Percentiles rank a stretch among this genome's conserved stretches.
These are phyloP conservation scores for Triticum turgidum DNA, from an alignment of 176 grass and related monocot genomes.

Conservation along the genomic window DNA sequence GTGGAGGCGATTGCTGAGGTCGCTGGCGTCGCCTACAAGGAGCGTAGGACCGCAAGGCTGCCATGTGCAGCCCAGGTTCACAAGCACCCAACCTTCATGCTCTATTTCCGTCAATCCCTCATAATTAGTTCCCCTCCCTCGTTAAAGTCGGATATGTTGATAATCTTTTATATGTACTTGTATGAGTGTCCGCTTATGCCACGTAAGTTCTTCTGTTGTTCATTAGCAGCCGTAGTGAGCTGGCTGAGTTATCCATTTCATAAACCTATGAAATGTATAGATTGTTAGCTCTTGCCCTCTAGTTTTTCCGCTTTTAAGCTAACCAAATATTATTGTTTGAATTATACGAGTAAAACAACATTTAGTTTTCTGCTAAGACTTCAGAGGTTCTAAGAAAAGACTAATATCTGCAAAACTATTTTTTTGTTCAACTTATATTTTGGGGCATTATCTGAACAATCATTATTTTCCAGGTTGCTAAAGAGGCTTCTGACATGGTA, in stretches of 20 bases:
- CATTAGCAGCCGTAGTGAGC: background rate
- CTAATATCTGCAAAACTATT: background rate
- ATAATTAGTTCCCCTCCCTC: too few relatives aligned
- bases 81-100: too few relatives aligned
- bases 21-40: too few relatives aligned
- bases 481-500: slow-evolving; percentile 98
- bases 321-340: background rate
- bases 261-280: background rate
- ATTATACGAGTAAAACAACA: background rate
- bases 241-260: background rate
- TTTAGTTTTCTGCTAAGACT: background rate
- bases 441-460: background rate
- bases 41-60: too few relatives aligned
- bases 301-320: background rate
- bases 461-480: slow-evolving; percentile 53
- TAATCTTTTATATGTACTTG: too few relatives aligned
- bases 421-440: background rate
- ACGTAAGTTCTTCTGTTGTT: background rate
- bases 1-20: too few relatives aligned
- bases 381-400: background rate
- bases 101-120: too few relatives aligned
- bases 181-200: too few relatives aligned
- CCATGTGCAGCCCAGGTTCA: too few relatives aligned
- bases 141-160: too few relatives aligned
- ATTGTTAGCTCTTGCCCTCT: background rate